Evolutionary conservation across 805 yeast species (phyloP).

Genomic region (Ogataea trehalophila): DNA sequence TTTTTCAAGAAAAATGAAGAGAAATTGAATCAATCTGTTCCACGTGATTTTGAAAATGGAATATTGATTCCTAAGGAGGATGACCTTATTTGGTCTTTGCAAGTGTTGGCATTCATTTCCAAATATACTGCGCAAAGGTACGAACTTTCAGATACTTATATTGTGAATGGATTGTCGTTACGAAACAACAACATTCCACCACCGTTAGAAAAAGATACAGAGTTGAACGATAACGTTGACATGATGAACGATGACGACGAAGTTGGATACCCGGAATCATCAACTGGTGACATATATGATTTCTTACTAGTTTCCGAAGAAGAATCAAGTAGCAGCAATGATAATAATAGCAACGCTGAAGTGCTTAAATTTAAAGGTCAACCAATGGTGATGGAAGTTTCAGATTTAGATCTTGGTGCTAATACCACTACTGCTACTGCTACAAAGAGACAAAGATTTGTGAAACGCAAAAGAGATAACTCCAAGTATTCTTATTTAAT

Average conservation of each 20-base stretch:
- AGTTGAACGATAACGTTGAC: slow-evolving; percentile 22
- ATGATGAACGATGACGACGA: slow-evolving; percentile 20
- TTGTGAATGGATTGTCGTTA: slow-evolving; percentile 65
- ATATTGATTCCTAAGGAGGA: slow-evolving; percentile 86
- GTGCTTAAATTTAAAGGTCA: too few species aligned
- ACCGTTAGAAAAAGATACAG: slow-evolving; percentile 27
- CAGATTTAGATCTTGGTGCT: too few species aligned
- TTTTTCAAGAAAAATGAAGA: slow-evolving; percentile 18
- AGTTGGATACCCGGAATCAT: slow-evolving; percentile 3
- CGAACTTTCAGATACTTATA: slow-evolving; percentile 66
- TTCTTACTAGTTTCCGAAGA: slow-evolving; percentile 4
- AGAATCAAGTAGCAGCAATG: not conserved
- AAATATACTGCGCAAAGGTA: slow-evolving; percentile 81
- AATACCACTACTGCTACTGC: too few species aligned
- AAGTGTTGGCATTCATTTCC: slow-evolving; percentile 86
- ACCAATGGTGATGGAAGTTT: too few species aligned
- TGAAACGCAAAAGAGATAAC: slow-evolving; percentile 8
- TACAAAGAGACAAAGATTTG: slow-evolving; percentile 7
- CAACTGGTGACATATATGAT: slow-evolving; percentile 35
- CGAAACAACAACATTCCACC: slow-evolving; percentile 34
- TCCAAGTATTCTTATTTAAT: slow-evolving; percentile 13
- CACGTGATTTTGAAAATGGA: slow-evolving; percentile 58
- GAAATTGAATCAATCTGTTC: slow-evolving; percentile 29
- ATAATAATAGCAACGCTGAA: not conserved
- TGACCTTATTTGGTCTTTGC: slow-evolving; percentile 91